phyloP scores from a whole-genome alignment of 345 rosid genomes.

The Bruguiera sexangula region DNA sequence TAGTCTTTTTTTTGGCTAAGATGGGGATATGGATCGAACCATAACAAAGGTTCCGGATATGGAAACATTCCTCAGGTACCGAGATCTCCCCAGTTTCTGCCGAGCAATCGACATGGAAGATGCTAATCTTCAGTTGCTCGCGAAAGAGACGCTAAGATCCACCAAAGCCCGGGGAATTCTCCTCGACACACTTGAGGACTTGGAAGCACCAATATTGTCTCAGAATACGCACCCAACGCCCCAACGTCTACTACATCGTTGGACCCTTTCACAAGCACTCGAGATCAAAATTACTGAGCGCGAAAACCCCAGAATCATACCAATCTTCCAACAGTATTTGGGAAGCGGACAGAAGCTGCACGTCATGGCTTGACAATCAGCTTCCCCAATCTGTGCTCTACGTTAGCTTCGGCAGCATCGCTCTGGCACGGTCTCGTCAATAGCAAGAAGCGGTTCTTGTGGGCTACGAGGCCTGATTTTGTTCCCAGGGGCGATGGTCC shows the following conservation, averaged over 20 bases:
- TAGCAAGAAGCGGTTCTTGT: conserved; percentile 39
- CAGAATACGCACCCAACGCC: conserved; percentile 36
- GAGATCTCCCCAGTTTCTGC: conserved; percentile 54
- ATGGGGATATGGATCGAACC: conserved; percentile 43
- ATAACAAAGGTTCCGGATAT: conserved; percentile 40
- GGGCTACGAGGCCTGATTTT: conserved; percentile 37
- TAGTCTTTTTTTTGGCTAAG: background rate
- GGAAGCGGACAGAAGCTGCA: conserved; percentile 40
- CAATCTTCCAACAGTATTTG: conserved; percentile 24
- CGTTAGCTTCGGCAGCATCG: conserved; percentile 46
- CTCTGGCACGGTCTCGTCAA: conserved; percentile 41
- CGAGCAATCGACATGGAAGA: conserved; percentile 23
- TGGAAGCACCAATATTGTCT: conserved; percentile 48
- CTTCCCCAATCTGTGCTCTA: conserved; percentile 36
- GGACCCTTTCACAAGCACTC: conserved; percentile 53
- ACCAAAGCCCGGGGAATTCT: conserved; percentile 42
- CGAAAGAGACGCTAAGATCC: conserved; percentile 27
- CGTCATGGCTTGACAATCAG: conserved; percentile 45
- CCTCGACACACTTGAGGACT: conserved; percentile 63
- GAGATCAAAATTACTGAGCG: conserved; percentile 21
- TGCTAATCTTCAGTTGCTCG: conserved; percentile 10
- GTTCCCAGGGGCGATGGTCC: conserved; percentile 3
- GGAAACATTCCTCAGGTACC: conserved; percentile 39
- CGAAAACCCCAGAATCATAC: background rate
- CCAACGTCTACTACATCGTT: conserved; percentile 43